Conservation (phyloP, 176 grass and related monocot species). For the Cenchrus fungigraminus region DNA sequence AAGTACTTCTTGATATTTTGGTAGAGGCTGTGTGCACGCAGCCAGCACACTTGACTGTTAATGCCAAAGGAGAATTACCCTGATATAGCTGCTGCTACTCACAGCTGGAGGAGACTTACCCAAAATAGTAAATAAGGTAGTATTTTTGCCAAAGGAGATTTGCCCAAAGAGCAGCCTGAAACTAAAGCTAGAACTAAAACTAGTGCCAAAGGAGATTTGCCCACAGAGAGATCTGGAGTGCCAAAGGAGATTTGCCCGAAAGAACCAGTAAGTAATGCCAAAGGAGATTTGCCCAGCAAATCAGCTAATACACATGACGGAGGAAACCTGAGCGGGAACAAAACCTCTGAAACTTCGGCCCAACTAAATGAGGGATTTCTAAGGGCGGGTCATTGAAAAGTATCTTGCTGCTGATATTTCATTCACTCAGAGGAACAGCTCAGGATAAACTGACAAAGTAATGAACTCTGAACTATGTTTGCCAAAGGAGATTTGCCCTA, state of each 20-base stretch:
- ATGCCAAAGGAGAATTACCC: slow-evolving; percentile 56
- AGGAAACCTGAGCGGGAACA: slow-evolving; percentile 6
- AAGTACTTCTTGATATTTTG: slow-evolving; percentile 32
- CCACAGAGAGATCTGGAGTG: slow-evolving; percentile 37
- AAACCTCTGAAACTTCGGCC: slow-evolving; percentile 13
- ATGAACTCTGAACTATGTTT: slow-evolving; percentile 28
- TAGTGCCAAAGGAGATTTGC: slow-evolving; percentile 84
- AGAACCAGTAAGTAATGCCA: slow-evolving; percentile 65
- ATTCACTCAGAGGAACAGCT: slow-evolving; percentile 8
- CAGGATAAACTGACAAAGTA: slow-evolving; percentile 22
- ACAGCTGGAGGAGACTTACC: slow-evolving; percentile 63
- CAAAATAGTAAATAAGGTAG: slow-evolving; percentile 18
- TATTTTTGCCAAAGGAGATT: slow-evolving; percentile 75
- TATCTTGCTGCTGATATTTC: slow-evolving; percentile 13
- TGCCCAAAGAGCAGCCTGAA: slow-evolving; percentile 44
- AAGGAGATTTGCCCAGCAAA: slow-evolving; percentile 88
- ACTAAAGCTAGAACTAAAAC: slow-evolving; percentile 51
- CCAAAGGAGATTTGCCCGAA: slow-evolving; percentile 79
- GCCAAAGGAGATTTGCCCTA: slow-evolving; percentile 67
- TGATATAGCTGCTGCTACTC: slow-evolving; percentile 25
- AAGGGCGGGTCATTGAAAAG: background rate
- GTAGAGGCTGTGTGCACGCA: slow-evolving; percentile 26
- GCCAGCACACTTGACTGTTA: slow-evolving; percentile 29
- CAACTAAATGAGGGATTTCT: slow-evolving; percentile 37
- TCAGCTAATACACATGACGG: slow-evolving; percentile 26